phyloP scores from a whole-genome alignment of 108 stramenopile species.

The Skeletonema costatum region DNA sequence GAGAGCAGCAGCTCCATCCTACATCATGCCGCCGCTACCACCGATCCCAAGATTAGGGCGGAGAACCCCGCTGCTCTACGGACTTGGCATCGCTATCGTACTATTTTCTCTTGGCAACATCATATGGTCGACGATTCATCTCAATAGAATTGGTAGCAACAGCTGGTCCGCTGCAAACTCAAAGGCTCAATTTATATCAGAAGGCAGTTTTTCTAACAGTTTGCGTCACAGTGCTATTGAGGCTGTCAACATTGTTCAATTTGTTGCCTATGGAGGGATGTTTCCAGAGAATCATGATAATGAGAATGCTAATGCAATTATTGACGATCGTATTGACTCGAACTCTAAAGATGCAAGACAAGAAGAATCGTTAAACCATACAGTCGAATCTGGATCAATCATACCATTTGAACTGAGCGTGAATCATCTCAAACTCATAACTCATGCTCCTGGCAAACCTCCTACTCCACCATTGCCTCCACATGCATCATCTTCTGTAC shows the following conservation, averaged over 20 bases:
- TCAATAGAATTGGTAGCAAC: not conserved
- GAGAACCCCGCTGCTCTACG: not conserved
- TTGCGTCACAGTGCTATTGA: not conserved
- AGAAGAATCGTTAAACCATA: not conserved
- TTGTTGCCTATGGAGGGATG: not conserved
- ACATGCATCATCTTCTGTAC: not conserved
- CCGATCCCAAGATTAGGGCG: not conserved
- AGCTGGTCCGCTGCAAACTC: not conserved
- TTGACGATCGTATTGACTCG: not conserved
- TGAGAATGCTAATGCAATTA: not conserved
- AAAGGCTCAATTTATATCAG: not conserved
- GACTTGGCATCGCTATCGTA: not conserved
- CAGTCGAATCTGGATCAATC: conserved; percentile 9
- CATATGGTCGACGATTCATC: not conserved
- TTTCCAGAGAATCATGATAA: not conserved
- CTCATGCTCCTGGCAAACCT: conserved; percentile 35
- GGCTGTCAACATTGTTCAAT: not conserved
- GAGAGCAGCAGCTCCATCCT: not conserved
- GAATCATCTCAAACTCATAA: conserved; percentile 28
- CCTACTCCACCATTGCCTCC: conserved; percentile 5
- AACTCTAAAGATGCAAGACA: not conserved
- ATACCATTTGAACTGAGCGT: conserved; percentile 35
- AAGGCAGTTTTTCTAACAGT: not conserved
- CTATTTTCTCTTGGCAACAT: not conserved
- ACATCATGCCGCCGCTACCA: not conserved